Conservation (phyloP, 140 eudicot species). For the Cichorium intybus region DNA sequence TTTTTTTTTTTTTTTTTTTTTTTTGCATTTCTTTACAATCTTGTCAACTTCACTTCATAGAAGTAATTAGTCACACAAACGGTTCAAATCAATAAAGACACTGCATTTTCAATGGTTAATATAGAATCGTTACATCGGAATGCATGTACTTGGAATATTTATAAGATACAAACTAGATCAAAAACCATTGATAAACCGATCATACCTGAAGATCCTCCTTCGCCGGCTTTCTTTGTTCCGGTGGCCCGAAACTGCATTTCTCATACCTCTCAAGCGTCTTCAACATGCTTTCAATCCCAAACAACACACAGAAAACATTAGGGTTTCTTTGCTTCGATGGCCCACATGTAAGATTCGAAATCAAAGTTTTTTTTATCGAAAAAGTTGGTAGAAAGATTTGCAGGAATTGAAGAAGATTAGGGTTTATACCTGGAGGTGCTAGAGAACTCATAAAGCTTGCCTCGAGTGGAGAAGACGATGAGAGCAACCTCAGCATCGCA, state of each 20-base stretch:
- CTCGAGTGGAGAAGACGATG: slow-evolving; percentile 48
- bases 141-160: neutral
- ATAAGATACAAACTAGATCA: neutral
- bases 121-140: neutral
- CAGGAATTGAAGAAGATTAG: neutral
- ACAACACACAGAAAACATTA: neutral
- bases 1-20: neutral
- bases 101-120: neutral
- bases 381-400: neutral
- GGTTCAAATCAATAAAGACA: slow-evolving; percentile 1
- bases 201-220: slow-evolving; percentile 47
- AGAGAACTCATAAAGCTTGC: slow-evolving; percentile 48
- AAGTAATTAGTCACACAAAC: neutral
- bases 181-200: neutral
- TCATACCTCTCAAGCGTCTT: slow-evolving; percentile 55
- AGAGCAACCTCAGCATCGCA: slow-evolving; percentile 54
- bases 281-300: slow-evolving; percentile 32
- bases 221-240: slow-evolving; percentile 42
- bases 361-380: neutral
- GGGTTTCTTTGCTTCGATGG: neutral
- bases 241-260: slow-evolving; percentile 50
- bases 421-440: slow-evolving; percentile 38
- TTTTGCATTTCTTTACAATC: neutral
- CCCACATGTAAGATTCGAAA: too few species aligned
- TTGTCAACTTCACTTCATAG: slow-evolving; percentile 9